Evolutionary conservation across 129 eudicot species (phyloP).

Genomic region (Artemisia tridentata): DNA sequence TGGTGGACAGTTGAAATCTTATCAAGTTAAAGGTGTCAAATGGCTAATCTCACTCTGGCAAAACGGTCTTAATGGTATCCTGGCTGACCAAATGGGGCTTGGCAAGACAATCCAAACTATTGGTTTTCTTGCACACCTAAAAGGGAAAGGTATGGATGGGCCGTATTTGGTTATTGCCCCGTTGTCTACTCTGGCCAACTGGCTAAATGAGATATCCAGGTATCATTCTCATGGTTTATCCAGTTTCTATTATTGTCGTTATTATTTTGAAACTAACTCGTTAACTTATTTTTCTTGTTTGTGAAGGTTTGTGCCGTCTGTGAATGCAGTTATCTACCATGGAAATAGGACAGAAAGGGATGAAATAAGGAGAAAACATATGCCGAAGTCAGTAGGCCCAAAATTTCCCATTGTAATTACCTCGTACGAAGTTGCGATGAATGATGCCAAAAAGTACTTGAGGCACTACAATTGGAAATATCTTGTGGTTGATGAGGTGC

Average conservation of each 20-base stretch:
- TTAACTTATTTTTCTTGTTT: slow-evolving; percentile 4
- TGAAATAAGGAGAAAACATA: slow-evolving; percentile 65
- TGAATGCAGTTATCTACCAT: slow-evolving; percentile 80
- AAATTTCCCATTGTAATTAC: slow-evolving; percentile 81
- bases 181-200: slow-evolving; percentile 92
- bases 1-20: slow-evolving; percentile 92
- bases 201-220: slow-evolving; percentile 88
- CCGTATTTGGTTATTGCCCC: slow-evolving; percentile 97
- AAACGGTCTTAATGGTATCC: slow-evolving; percentile 93
- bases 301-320: slow-evolving; percentile 76
- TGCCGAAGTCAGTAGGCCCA: slow-evolving; percentile 82
- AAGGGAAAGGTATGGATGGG: slow-evolving; percentile 97
- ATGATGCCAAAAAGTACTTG: slow-evolving; percentile 63
- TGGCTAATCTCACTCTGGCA: slow-evolving; percentile 99
- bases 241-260: neutral
- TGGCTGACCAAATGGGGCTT: slow-evolving; percentile 99
- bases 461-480: slow-evolving; percentile 92
- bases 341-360: slow-evolving; percentile 62
- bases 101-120: slow-evolving; percentile 97
- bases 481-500: slow-evolving; percentile 96
- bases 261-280: neutral
- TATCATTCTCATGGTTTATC: slow-evolving; percentile 22
- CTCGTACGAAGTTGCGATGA: slow-evolving; percentile 89
- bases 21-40: slow-evolving; percentile 92
- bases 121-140: slow-evolving; percentile 91